Conservation (phyloP, 495 filamentous ascomycete species). For the Letharia columbiana region DNA sequence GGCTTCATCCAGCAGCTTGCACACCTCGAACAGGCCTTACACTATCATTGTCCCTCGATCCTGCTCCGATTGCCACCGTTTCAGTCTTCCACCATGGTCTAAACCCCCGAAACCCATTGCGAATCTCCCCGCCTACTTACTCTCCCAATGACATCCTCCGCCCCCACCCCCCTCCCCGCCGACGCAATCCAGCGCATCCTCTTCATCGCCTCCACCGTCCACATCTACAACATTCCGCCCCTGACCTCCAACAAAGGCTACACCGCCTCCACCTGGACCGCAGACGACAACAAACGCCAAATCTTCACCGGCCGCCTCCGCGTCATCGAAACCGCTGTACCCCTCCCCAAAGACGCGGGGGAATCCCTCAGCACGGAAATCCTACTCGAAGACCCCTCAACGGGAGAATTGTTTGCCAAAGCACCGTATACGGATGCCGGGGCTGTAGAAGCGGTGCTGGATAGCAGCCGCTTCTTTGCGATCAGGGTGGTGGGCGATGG, state of each 20-base stretch:
- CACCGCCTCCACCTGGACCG: constrained; percentile 68
- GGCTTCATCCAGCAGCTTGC: background rate
- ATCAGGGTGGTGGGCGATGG: constrained; percentile 62
- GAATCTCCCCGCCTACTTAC: background rate
- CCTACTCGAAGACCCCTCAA: constrained; percentile 61
- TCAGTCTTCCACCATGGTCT: background rate
- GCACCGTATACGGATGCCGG: constrained; percentile 55
- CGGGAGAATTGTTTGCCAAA: constrained; percentile 68
- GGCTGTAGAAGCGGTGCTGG: constrained; percentile 61
- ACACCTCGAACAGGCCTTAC: background rate
- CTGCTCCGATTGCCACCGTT: background rate
- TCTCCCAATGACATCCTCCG: constrained; percentile 3
- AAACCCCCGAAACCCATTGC: background rate
- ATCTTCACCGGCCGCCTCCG: constrained; percentile 79
- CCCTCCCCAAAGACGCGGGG: constrained; percentile 27
- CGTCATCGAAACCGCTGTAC: constrained; percentile 63
- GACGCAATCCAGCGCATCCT: constrained; percentile 74
- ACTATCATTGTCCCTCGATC: background rate
- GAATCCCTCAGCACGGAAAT: constrained; percentile 60
- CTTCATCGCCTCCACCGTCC: constrained; percentile 58
- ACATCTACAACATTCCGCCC: constrained; percentile 75
- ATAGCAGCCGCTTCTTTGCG: constrained; percentile 72
- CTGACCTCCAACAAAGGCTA: constrained; percentile 61
- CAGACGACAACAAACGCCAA: constrained; percentile 51
- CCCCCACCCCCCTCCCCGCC: constrained; percentile 29